A percentile compares a stretch with the other conserved stretches of the same genome.
Conservation (phyloP, 1,284 basidiomycete species). For the Ceratobasidium sp. region DNA sequence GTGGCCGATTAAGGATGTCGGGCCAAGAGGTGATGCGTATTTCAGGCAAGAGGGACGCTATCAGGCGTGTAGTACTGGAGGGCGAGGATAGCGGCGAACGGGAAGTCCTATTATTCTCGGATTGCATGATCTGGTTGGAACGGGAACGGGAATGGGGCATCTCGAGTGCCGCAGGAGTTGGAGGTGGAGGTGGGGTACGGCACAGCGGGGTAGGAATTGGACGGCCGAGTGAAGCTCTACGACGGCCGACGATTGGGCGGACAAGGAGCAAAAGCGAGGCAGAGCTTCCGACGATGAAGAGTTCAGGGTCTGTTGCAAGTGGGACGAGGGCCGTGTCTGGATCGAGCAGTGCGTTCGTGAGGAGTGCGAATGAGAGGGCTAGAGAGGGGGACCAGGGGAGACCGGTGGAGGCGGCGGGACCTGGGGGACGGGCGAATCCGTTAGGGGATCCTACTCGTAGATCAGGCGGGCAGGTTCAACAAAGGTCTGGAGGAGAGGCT, state of each 20-base stretch:
- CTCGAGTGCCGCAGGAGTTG: slow-evolving; percentile 28
- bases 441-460: neutral
- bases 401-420: neutral
- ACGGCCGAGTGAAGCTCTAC: slow-evolving; percentile 31
- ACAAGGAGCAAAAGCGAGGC: slow-evolving; percentile 74
- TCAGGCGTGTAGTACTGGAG: neutral
- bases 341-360: slow-evolving; percentile 40
- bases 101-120: slow-evolving; percentile 85
- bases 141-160: slow-evolving; percentile 48
- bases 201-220: slow-evolving; percentile 30
- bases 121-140: slow-evolving; percentile 80
- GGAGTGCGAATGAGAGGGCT: neutral
- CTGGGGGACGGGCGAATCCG: neutral
- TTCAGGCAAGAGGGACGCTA: slow-evolving; percentile 23
- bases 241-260: slow-evolving; percentile 61
- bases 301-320: slow-evolving; percentile 10
- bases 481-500: slow-evolving; percentile 14
- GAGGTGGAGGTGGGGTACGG: neutral
- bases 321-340: slow-evolving; percentile 3
- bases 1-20: slow-evolving; percentile 68
- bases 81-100: slow-evolving; percentile 54
- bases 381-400: slow-evolving; percentile 7
- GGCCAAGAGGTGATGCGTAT: slow-evolving; percentile 61
- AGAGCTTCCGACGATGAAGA: slow-evolving; percentile 59
- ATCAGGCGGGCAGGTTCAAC: no score